Evolutionary conservation across 2,329 filamentous ascomycete species (phyloP), one percentile per base, ranked within the genome.

Genomic region (Colletotrichum sojae): DNA sequence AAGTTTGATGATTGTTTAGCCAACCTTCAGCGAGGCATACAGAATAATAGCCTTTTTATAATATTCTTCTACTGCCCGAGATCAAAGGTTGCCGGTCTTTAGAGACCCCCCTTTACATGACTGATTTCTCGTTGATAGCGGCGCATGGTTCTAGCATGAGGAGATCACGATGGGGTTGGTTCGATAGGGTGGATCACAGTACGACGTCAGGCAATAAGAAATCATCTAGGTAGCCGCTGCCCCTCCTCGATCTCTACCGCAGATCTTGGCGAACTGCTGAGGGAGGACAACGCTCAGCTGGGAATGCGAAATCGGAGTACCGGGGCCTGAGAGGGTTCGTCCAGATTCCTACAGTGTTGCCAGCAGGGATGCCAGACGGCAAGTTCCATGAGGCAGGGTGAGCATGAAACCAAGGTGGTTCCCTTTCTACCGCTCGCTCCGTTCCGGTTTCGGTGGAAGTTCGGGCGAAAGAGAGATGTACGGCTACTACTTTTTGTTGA

Each of bases 361-460:
- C 20, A 9, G 10, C 46, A 49, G 18, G 46, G 46, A 49, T 49
- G n/a, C 8, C 8, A 2, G n/a, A 22, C n/a, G 13, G 46, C 16
- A 49, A 49, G 20, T 18, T 18, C 46, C 46, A 12, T 10, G n/a
- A 18, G 5, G 9, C 8, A n/a, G 46, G 20, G 20, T n/a, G 22
- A n/a, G n/a, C 15, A 43, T 49, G 46, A 49, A 49, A 49, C 46
- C 18, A 22, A 2, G n/a, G 6, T 10, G n/a, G n/a, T 18, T 8
- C 10, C 46, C 6, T 22, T 49, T 5, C 15, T 20, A 16, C 20
- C 18, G 46, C 6, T 49, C 2, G 46, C 46, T 49, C 46, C 18
- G 10, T 49, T 18, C 20, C 46, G 46, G 46, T 49, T 49, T 49
- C n/a, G 46, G 46, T n/a, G n/a, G 45, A 48, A n/a, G 9, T 48